Percentiles rank a stretch among this genome's conserved stretches.
Conservation (phyloP, 192 early-diverging fungal species). For the Podila verticillata region DNA sequence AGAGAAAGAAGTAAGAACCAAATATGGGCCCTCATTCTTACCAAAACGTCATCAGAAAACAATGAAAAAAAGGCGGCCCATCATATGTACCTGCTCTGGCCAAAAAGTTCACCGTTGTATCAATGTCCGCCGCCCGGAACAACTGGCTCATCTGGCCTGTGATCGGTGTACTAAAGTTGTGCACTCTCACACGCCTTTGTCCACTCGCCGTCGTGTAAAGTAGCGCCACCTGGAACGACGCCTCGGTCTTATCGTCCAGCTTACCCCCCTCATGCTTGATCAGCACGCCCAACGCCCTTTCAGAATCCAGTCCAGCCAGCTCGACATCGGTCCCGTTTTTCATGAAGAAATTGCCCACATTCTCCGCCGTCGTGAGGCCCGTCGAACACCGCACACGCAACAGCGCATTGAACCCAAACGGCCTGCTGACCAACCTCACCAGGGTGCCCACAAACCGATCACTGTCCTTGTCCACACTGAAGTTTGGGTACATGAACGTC, state of each 20-base stretch:
- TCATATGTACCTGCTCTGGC: conserved; percentile 70
- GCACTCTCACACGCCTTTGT: conserved; percentile 90
- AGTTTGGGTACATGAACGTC: conserved; percentile 81
- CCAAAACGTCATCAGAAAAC: not conserved
- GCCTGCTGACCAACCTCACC: conserved; percentile 70
- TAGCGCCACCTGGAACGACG: conserved; percentile 91
- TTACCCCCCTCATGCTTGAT: conserved; percentile 87
- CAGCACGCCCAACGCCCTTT: conserved; percentile 82
- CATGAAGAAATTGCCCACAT: conserved; percentile 96
- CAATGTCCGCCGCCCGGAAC: conserved; percentile 92
- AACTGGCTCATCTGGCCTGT: conserved; percentile 81
- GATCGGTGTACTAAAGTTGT: conserved; percentile 84
- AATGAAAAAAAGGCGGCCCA: not conserved
- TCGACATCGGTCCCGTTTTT: conserved; percentile 93
- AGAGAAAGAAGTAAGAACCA: not conserved
- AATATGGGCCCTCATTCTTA: not conserved
- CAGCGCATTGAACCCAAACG: conserved; percentile 88
- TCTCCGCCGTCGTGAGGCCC: conserved; percentile 85
- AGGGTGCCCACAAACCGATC: conserved; percentile 80
- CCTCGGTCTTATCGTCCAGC: conserved; percentile 84
- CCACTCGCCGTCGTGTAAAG: conserved; percentile 94
- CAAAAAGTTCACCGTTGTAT: conserved; percentile 89
- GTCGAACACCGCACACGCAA: conserved; percentile 92
- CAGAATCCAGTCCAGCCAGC: conserved; percentile 87
- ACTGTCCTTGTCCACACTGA: conserved; percentile 78